phyloP scores from a whole-genome alignment of 2,329 filamentous ascomycete species.

The Fonsecaea nubica region DNA sequence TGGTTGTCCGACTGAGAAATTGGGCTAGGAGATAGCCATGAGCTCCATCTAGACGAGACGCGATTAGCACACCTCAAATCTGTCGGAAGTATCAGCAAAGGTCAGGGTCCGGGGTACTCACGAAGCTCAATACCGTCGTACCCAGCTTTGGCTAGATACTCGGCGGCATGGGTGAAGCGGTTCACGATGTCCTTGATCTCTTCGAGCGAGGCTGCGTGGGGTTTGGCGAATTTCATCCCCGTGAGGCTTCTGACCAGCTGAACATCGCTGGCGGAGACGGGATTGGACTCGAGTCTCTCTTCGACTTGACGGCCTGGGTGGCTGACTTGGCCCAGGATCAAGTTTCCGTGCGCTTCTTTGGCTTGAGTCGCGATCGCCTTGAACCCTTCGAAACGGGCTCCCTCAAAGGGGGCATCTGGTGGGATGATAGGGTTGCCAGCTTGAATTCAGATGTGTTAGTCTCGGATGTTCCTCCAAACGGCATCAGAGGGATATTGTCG shows the following conservation, averaged over 20 bases:
- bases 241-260: constrained; percentile 48
- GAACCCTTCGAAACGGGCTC: constrained; percentile 67
- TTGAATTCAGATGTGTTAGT: constrained; percentile 1
- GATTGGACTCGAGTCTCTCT: constrained; percentile 54
- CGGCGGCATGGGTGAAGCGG: constrained; percentile 66
- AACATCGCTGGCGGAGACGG: constrained; percentile 60
- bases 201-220: constrained; percentile 43
- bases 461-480: constrained; percentile 36
- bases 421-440: constrained; percentile 67
- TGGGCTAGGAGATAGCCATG: constrained; percentile 66
- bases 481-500: too few species aligned
- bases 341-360: constrained; percentile 61
- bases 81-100: not conserved
- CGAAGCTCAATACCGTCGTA: constrained; percentile 58
- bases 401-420: constrained; percentile 56
- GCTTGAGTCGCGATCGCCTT: constrained; percentile 60
- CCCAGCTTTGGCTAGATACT: constrained; percentile 67
- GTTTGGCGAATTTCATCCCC: constrained; percentile 47
- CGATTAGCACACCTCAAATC: not conserved
- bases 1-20: constrained; percentile 60
- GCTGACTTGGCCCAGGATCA: constrained; percentile 66
- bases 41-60: constrained; percentile 49
- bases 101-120: not conserved
- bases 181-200: constrained; percentile 62
- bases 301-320: constrained; percentile 67